Percentiles rank a stretch among this genome's conserved stretches.
phyloP scores from a whole-genome alignment of 78 protist genomes.

The Anaeramoeba ignava region DNA sequence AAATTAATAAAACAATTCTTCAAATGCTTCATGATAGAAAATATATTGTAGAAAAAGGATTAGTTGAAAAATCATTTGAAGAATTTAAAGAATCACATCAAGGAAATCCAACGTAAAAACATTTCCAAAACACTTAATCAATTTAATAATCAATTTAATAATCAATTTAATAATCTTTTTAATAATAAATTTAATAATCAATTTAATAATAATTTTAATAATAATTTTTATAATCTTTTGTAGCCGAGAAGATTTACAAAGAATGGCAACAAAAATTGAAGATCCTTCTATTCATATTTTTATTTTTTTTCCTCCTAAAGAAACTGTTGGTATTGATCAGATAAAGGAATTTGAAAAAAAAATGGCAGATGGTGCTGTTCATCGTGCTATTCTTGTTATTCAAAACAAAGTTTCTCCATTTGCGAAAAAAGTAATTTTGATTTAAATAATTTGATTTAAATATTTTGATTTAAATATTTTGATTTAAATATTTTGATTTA shows the following conservation, averaged over 20 bases:
- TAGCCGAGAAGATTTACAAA: background rate
- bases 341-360: background rate
- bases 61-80: background rate
- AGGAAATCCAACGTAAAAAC: background rate
- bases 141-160: too few species aligned
- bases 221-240: too few species aligned
- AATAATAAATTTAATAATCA: too few species aligned
- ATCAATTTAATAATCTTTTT: too few species aligned
- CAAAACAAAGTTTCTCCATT: background rate
- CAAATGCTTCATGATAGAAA: background rate
- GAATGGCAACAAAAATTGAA: background rate
- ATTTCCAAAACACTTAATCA: background rate
- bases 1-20: background rate
- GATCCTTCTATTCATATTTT: background rate
- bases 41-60: background rate
- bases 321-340: background rate
- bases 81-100: background rate
- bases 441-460: too few species aligned
- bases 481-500: too few species aligned
- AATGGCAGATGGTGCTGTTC: background rate
- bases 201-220: too few species aligned
- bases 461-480: too few species aligned
- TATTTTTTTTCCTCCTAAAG: background rate
- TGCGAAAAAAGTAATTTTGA: background rate
- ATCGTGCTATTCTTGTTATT: background rate